phyloP scores from a whole-genome alignment of 2,329 filamentous ascomycete genomes.

The Epichloe gansuensis region DNA sequence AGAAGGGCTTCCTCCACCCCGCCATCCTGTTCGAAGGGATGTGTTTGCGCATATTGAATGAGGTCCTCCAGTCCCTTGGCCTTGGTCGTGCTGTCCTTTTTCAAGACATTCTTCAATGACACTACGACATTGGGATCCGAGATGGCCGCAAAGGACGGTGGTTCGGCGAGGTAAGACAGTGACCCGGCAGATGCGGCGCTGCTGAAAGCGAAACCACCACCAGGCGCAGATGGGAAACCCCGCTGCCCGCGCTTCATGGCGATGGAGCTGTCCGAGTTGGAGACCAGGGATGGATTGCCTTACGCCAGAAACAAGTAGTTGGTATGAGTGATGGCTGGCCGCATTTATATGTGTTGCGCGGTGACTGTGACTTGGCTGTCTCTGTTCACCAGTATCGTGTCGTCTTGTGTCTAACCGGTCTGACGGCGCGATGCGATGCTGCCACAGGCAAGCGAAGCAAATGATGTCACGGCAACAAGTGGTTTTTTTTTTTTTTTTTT shows the following conservation, averaged over 20 bases:
- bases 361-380: not conserved
- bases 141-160: slow-evolving; percentile 66
- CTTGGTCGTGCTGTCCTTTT: slow-evolving; percentile 89
- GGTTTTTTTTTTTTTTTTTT: not conserved
- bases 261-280: not conserved
- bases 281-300: not conserved
- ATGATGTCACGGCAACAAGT: slow-evolving; percentile 4
- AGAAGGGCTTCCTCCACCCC: slow-evolving; percentile 72
- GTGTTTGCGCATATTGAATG: slow-evolving; percentile 46
- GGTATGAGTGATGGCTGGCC: not conserved
- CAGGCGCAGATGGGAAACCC: slow-evolving; percentile 7
- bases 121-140: slow-evolving; percentile 74
- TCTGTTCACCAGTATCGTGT: not conserved
- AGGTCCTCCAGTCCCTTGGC: slow-evolving; percentile 83
- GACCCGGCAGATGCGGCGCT: slow-evolving; percentile 30
- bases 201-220: slow-evolving; percentile 18
- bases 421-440: not conserved
- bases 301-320: not conserved
- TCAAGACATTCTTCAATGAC: slow-evolving; percentile 82
- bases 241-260: slow-evolving; percentile 7
- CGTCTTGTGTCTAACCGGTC: not conserved
- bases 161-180: slow-evolving; percentile 79
- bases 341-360: not conserved
- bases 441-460: not conserved
- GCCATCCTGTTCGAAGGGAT: slow-evolving; percentile 39